phyloP scores from a whole-genome alignment of 192 early-diverging fungal genomes.

The Chytriomyces sp. region DNA sequence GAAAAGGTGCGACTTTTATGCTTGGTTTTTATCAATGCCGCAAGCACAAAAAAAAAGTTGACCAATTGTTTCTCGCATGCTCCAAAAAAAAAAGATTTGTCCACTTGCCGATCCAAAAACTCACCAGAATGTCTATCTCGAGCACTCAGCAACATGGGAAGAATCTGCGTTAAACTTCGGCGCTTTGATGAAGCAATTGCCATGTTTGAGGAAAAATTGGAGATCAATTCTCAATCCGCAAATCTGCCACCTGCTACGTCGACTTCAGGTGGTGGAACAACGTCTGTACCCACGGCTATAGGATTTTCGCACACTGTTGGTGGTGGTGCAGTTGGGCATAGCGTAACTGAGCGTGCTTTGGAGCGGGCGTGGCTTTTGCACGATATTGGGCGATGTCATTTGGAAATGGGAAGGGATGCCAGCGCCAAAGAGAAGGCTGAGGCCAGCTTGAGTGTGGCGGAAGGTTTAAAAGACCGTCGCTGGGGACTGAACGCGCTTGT shows the following conservation, averaged over 20 bases:
- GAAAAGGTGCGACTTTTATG: constrained; percentile 27
- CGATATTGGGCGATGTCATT: constrained; percentile 40
- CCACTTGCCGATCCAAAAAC: constrained; percentile 11
- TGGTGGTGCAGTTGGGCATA: not conserved
- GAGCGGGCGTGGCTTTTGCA: constrained; percentile 39
- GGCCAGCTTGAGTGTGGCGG: constrained; percentile 10
- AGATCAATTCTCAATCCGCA: not conserved
- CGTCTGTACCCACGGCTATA: not conserved
- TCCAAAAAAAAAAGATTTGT: constrained; percentile 23
- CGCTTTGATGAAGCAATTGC: constrained; percentile 36
- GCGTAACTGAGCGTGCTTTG: not conserved
- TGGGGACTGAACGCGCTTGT: constrained; percentile 39
- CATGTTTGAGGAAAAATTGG: constrained; percentile 30
- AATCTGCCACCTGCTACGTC: not conserved
- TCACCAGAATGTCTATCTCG: constrained; percentile 14
- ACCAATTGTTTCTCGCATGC: not conserved
- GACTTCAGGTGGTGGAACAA: too few relatives aligned
- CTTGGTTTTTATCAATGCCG: not conserved
- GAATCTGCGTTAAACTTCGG: constrained; percentile 32
- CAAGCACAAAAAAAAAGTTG: not conserved
- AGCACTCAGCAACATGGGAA: constrained; percentile 37
- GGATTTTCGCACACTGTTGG: not conserved
- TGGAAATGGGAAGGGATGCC: constrained; percentile 29
- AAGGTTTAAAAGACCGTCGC: constrained; percentile 20
- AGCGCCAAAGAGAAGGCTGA: constrained; percentile 23